These are phyloP conservation scores for Pyracantha coccinea DNA, from an alignment of 331 rosid genomes.

Conservation along the genomic window DNA sequence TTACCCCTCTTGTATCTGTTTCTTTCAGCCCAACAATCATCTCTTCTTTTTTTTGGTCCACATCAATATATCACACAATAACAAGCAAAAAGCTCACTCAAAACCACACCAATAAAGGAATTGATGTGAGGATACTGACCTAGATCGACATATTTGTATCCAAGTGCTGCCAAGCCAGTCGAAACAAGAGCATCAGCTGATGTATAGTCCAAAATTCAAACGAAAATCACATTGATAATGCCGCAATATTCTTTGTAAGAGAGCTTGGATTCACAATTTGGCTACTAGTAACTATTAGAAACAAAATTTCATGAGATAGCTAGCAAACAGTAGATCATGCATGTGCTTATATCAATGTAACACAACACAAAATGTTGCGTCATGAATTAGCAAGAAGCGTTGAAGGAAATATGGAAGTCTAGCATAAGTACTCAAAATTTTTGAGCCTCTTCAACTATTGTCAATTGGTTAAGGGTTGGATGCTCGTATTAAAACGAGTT, in stretches of 20 bases:
- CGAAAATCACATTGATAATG: background rate
- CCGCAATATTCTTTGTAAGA: background rate
- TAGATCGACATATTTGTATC: conserved; percentile 16
- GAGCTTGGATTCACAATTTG: background rate
- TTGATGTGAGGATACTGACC: background rate
- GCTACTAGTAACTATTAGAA: background rate
- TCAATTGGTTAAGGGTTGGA: background rate
- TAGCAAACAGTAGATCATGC: background rate
- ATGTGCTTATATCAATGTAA: background rate
- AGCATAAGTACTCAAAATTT: background rate
- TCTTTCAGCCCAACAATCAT: conserved; percentile 17
- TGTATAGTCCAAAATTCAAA: background rate
- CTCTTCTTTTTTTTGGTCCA: background rate
- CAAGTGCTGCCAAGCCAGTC: conserved; percentile 28
- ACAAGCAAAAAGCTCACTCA: background rate
- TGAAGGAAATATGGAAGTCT: background rate
- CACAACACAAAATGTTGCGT: background rate
- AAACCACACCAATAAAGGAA: background rate
- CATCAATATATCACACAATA: background rate
- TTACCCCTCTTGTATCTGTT: conserved; percentile 11
- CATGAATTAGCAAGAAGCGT: background rate
- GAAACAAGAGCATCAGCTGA: conserved; percentile 23
- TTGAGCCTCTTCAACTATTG: background rate
- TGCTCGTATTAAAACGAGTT: background rate
- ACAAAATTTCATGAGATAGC: background rate